These are phyloP conservation scores for Anthracocystis walkeri DNA, from an alignment of 1,284 basidiomycete genomes.

Conservation along the genomic window DNA sequence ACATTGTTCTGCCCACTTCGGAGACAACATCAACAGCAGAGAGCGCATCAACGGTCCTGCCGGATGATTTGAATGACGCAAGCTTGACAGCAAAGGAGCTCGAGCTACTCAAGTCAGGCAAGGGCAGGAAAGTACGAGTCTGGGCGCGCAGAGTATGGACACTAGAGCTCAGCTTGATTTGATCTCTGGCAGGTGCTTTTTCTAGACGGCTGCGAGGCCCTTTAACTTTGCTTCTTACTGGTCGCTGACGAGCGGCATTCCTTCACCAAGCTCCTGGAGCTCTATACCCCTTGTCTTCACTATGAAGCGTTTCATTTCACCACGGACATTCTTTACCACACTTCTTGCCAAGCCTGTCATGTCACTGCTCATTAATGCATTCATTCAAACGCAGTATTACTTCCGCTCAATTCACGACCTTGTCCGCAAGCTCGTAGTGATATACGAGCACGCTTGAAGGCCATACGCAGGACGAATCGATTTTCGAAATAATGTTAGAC, in stretches of 20 bases:
- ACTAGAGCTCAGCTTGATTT: constrained; percentile 89
- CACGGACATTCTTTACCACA: constrained; percentile 10
- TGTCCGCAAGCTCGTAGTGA: too few species aligned
- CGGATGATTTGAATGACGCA: constrained; percentile 36
- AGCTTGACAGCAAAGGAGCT: constrained; percentile 61
- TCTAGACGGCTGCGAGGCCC: too few species aligned
- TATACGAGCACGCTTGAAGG: not conserved
- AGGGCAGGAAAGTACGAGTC: constrained; percentile 71
- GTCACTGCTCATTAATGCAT: too few species aligned
- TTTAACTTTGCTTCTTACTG: too few species aligned
- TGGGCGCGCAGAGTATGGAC: constrained; percentile 99
- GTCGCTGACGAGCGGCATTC: too few species aligned
- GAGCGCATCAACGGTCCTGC: constrained; percentile 2
- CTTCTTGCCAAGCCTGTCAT: not conserved
- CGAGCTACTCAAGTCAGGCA: constrained; percentile 60
- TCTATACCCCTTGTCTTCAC: constrained; percentile 26
- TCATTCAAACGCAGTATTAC: too few species aligned
- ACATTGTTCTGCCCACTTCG: constrained; percentile 78
- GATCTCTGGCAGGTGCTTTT: constrained; percentile 1
- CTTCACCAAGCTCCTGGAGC: constrained; percentile 20
- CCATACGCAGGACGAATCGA: not conserved
- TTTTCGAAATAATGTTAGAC: not conserved
- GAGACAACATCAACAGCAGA: constrained; percentile 11
- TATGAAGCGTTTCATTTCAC: not conserved
- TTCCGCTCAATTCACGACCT: too few species aligned